Evolutionary conservation across 2,329 filamentous ascomycete species (phyloP).

Genomic region (Aschersonia sp.): DNA sequence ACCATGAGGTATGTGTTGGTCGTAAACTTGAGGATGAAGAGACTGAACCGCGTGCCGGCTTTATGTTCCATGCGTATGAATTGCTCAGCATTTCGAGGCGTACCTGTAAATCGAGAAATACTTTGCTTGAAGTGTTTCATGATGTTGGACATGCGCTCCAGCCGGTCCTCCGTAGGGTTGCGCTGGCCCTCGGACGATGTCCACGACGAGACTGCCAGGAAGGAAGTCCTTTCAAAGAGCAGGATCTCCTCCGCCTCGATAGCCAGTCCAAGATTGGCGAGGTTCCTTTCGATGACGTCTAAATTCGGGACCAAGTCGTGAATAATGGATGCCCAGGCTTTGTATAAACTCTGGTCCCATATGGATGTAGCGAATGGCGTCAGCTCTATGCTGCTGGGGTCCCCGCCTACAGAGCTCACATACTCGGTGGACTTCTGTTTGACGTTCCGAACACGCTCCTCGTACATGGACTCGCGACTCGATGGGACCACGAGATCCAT

Average conservation of each 20-base stretch:
- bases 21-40: conserved; percentile 91
- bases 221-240: conserved; percentile 89
- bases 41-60: conserved; percentile 63
- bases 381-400: conserved; percentile 40
- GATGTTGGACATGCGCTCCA: conserved; percentile 90
- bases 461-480: conserved; percentile 68
- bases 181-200: conserved; percentile 57
- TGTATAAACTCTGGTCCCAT: conserved; percentile 97
- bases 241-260: conserved; percentile 90
- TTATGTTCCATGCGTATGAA: conserved; percentile 74
- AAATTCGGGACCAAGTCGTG: conserved; percentile 96
- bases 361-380: conserved; percentile 92
- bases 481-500: conserved; percentile 87
- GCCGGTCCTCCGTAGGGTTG: conserved; percentile 85
- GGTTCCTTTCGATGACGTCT: conserved; percentile 71
- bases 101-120: conserved; percentile 60
- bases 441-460: conserved; percentile 67
- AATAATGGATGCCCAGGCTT: conserved; percentile 96
- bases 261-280: conserved; percentile 67
- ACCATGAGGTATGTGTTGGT: conserved; percentile 96
- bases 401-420: conserved; percentile 20
- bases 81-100: conserved; percentile 68
- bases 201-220: conserved; percentile 90
- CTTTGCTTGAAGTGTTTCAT: conserved; percentile 97
- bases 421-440: conserved; percentile 54